phyloP scores from a whole-genome alignment of 495 filamentous ascomycete genomes.

The Neurospora sublineolata region DNA sequence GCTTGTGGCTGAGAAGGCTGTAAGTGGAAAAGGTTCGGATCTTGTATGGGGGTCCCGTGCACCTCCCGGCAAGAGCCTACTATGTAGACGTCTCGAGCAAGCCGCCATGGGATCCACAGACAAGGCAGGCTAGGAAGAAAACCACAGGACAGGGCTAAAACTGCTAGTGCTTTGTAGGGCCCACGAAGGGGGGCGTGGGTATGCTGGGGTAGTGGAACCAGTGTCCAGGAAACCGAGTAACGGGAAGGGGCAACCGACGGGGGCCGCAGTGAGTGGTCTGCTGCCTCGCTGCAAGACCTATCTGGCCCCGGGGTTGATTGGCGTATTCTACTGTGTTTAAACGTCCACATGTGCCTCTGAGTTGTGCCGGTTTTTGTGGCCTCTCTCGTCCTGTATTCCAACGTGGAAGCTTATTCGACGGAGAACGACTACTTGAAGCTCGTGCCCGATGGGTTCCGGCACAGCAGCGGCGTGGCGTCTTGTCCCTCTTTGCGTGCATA shows the following conservation, averaged over 20 bases:
- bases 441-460: background rate
- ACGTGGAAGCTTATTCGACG: background rate
- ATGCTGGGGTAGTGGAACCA: constrained; percentile 7
- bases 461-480: background rate
- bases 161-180: constrained; percentile 1
- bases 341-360: background rate
- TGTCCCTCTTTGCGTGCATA: background rate
- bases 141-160: constrained; percentile 3
- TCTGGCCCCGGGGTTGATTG: background rate
- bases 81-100: constrained; percentile 16
- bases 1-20: background rate
- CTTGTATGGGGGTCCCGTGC: constrained; percentile 10
- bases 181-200: background rate
- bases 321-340: background rate
- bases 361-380: background rate
- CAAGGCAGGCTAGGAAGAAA: constrained; percentile 5
- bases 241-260: constrained; percentile 14
- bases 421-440: background rate
- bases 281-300: constrained; percentile 6
- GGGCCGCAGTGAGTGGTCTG: background rate
- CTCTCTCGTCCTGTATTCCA: background rate
- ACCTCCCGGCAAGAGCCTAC: constrained; percentile 9
- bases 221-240: constrained; percentile 7
- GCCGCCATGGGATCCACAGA: constrained; percentile 17
- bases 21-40: constrained; percentile 6